phyloP scores from a whole-genome alignment of 2,329 filamentous ascomycete species.

The Alternaria consortialis region DNA sequence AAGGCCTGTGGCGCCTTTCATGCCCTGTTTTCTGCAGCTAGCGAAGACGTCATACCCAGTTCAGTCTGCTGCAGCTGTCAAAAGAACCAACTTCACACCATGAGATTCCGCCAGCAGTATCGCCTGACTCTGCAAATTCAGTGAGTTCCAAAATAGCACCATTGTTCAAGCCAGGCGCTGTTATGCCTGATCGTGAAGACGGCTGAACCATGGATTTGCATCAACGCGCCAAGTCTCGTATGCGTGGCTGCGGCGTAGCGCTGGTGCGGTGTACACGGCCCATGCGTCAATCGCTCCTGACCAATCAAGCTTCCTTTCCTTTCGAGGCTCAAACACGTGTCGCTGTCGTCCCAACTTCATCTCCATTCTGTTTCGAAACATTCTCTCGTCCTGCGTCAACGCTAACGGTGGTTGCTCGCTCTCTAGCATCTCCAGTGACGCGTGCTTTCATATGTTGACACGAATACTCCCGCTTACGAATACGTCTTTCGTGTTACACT shows the following conservation, averaged over 20 bases:
- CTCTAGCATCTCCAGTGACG: neutral
- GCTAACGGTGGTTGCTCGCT: neutral
- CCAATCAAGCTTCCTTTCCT: constrained; percentile 40
- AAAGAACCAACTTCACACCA: neutral
- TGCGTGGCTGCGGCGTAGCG: constrained; percentile 45
- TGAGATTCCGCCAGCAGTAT: neutral
- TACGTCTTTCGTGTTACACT: no score
- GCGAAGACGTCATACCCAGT: constrained; percentile 32
- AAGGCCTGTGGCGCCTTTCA: constrained; percentile 29
- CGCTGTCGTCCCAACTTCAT: constrained; percentile 33
- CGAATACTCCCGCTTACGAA: neutral
- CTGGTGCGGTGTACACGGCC: constrained; percentile 22
- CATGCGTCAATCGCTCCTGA: constrained; percentile 19
- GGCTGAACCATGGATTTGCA: neutral
- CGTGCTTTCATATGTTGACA: neutral
- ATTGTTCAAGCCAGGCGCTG: neutral
- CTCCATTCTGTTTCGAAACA: neutral
- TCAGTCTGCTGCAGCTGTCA: neutral
- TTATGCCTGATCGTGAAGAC: neutral
- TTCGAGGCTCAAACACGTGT: constrained; percentile 31
- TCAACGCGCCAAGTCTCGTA: constrained; percentile 11
- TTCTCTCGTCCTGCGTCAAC: constrained; percentile 1
- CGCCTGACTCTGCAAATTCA: neutral
- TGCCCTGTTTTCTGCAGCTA: constrained; percentile 46
- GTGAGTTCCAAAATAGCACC: neutral